These are phyloP conservation scores for Arthrobotrys sphaeroides DNA, from an alignment of 2,329 filamentous ascomycete species.

Conservation along the genomic window DNA sequence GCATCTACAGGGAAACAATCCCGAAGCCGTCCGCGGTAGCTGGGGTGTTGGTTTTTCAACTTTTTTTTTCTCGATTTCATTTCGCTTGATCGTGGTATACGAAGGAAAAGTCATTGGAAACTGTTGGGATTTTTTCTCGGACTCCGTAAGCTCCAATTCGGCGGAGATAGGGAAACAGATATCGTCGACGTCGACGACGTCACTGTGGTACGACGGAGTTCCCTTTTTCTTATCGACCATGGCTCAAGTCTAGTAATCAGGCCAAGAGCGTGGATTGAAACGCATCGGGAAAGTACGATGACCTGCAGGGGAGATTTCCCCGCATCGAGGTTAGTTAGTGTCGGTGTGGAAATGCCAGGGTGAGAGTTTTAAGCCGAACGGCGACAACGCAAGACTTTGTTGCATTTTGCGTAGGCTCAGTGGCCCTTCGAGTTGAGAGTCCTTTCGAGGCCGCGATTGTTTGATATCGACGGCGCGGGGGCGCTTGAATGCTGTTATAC, in stretches of 20 bases:
- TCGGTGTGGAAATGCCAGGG: too few relatives aligned
- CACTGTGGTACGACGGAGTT: background rate
- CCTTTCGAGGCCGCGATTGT: too few relatives aligned
- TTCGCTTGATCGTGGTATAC: too few relatives aligned
- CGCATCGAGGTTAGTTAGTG: background rate
- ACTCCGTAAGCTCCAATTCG: background rate
- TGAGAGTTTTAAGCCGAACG: conserved; percentile 8
- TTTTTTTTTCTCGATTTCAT: too few relatives aligned
- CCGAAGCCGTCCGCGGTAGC: too few relatives aligned
- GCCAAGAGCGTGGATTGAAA: background rate
- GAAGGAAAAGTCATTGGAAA: background rate
- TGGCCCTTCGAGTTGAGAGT: too few relatives aligned
- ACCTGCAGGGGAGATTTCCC: background rate
- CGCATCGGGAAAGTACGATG: conserved; percentile 19
- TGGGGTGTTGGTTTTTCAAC: background rate
- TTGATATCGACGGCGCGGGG: too few relatives aligned
- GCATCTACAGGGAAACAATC: too few relatives aligned
- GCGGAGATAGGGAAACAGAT: background rate
- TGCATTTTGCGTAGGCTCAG: background rate
- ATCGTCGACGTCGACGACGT: too few relatives aligned
- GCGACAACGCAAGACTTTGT: background rate
- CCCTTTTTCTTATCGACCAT: background rate
- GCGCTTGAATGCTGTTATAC: too few relatives aligned
- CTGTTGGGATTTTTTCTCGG: background rate
- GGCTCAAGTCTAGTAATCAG: too few relatives aligned